These are phyloP conservation scores for Fusarium sp. DNA, from an alignment of 2,329 filamentous ascomycete genomes.

Conservation along the genomic window DNA sequence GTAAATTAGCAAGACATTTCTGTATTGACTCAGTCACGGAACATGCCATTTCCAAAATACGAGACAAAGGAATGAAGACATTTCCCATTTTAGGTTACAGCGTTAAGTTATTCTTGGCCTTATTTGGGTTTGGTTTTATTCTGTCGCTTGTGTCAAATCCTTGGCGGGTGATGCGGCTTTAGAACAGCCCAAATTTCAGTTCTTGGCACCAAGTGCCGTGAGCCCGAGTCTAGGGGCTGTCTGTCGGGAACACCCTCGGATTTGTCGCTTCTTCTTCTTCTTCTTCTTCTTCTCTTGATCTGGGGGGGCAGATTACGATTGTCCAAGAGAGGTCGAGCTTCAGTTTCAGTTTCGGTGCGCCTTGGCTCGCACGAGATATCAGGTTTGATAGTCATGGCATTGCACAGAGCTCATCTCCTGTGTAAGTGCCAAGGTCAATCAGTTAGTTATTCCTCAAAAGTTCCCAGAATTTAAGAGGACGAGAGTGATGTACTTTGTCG, in stretches of 20 bases:
- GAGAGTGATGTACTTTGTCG: constrained; percentile 21
- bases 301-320: constrained; percentile 10
- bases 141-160: background rate
- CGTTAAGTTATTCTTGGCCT: background rate
- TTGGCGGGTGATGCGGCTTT: constrained; percentile 46
- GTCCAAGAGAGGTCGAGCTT: constrained; percentile 5
- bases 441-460: constrained; percentile 13
- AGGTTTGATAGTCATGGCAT: constrained; percentile 5
- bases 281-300: constrained; percentile 4
- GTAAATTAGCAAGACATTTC: constrained; percentile 1
- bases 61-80: background rate
- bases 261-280: background rate
- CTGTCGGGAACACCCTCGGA: constrained; percentile 34
- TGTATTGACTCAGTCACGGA: background rate
- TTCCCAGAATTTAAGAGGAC: background rate
- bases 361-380: constrained; percentile 22
- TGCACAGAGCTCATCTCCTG: constrained; percentile 9
- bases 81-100: background rate
- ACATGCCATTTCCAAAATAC: background rate
- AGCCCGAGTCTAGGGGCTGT: constrained; percentile 38
- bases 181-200: constrained; percentile 29
- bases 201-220: constrained; percentile 48
- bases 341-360: background rate
- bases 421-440: constrained; percentile 19
- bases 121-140: constrained; percentile 6